phyloP scores from a whole-genome alignment of 179 eudicot genomes.

The Silene coronaria region DNA sequence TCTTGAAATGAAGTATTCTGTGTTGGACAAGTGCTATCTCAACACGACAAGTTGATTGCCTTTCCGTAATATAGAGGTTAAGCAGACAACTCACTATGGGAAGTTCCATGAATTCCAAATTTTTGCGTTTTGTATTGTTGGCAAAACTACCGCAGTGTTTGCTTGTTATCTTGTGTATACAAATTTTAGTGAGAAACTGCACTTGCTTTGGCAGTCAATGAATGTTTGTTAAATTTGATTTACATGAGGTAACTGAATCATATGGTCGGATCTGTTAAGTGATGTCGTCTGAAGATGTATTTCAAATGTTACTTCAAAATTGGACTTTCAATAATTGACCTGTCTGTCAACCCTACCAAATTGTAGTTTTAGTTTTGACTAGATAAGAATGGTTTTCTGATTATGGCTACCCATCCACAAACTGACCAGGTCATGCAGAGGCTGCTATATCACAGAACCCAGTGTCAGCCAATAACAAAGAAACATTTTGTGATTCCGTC shows the following conservation, averaged over 20 bases:
- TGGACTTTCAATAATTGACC: not conserved
- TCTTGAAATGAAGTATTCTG: not conserved
- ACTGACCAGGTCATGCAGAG: slow-evolving; percentile 31
- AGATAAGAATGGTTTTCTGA: not conserved
- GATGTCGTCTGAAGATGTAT: slow-evolving; percentile 2
- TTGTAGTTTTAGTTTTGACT: not conserved
- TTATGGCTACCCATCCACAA: not conserved
- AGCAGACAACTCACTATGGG: too few species aligned
- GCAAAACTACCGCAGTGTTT: not conserved
- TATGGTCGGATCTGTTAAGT: not conserved
- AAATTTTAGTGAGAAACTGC: too few species aligned
- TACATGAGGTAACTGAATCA: not conserved
- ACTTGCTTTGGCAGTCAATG: not conserved
- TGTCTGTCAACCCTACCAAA: not conserved
- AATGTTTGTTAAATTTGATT: not conserved
- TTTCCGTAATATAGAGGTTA: too few species aligned
- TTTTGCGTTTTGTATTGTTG: not conserved
- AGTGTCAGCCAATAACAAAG: slow-evolving; percentile 35
- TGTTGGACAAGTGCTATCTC: not conserved
- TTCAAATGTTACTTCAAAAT: not conserved
- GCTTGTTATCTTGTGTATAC: too few species aligned
- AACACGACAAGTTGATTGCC: not conserved
- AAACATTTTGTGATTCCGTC: slow-evolving; percentile 41
- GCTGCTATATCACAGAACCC: slow-evolving; percentile 31
- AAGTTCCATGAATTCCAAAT: not conserved